Conservation (phyloP, 140 eudicot species). For the Artemisia princeps region DNA sequence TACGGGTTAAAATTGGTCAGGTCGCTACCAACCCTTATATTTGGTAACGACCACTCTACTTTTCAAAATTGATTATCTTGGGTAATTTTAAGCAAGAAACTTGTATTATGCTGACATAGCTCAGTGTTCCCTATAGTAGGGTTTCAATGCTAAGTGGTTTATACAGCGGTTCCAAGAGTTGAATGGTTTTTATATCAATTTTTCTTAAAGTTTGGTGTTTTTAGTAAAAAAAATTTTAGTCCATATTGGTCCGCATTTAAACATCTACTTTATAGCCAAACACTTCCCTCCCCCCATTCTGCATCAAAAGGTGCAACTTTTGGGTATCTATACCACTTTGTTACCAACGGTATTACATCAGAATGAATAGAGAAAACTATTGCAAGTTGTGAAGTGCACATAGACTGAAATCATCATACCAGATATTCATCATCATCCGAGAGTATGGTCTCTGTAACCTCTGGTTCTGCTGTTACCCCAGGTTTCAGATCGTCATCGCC, state of each 20-base stretch:
- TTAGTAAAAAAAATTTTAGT: too few species aligned
- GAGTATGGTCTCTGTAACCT: conserved; percentile 61
- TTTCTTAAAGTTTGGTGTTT: too few species aligned
- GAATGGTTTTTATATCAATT: too few species aligned
- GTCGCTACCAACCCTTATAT: not conserved
- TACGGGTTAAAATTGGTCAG: not conserved
- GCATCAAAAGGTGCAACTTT: not conserved
- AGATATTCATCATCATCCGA: conserved; percentile 67
- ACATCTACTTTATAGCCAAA: too few species aligned
- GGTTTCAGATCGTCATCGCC: conserved; percentile 99
- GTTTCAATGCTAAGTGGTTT: not conserved
- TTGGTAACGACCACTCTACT: too few species aligned
- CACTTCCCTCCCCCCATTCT: not conserved
- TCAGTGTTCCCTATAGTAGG: not conserved
- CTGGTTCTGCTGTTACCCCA: conserved; percentile 97
- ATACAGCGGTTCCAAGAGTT: too few species aligned
- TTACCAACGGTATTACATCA: not conserved
- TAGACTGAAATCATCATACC: conserved; percentile 36
- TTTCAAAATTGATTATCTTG: not conserved
- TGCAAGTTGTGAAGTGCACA: not conserved
- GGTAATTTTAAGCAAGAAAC: not conserved
- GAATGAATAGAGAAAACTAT: not conserved
- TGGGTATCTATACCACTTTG: not conserved
- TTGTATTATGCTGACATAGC: not conserved
- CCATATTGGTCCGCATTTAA: too few species aligned